These are phyloP conservation scores for Serendipita sp. DNA, from an alignment of 768 basidiomycete genomes.

Conservation along the genomic window DNA sequence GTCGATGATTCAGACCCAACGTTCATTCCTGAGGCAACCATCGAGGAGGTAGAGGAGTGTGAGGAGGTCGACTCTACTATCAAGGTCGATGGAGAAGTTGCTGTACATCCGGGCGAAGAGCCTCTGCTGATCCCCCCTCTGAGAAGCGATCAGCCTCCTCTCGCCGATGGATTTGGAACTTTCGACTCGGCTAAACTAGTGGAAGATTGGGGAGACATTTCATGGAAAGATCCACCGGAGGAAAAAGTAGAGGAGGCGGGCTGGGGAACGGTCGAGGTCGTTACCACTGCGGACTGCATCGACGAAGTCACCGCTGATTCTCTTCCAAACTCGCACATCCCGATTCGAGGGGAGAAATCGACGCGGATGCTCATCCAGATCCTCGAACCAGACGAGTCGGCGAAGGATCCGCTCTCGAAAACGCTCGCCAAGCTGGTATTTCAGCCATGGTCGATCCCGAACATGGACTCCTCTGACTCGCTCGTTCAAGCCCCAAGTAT, in stretches of 20 bases:
- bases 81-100: not conserved
- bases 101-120: too few species aligned
- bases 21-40: not conserved
- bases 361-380: conserved; percentile 40
- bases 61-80: not conserved
- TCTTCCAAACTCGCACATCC: conserved; percentile 26
- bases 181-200: conserved; percentile 3
- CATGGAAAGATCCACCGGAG: conserved; percentile 11
- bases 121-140: too few species aligned
- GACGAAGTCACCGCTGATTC: conserved; percentile 9
- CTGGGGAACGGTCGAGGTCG: conserved; percentile 11
- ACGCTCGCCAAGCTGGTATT: conserved; percentile 36
- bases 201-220: conserved; percentile 14
- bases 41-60: not conserved
- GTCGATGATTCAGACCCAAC: not conserved
- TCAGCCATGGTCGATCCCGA: conserved; percentile 36
- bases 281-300: conserved; percentile 12
- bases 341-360: conserved; percentile 51
- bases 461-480: conserved; percentile 22
- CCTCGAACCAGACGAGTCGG: conserved; percentile 22
- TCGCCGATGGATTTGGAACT: too few species aligned
- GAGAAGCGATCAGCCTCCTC: too few species aligned
- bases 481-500: conserved; percentile 23
- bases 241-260: conserved; percentile 7
- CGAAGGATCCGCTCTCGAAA: conserved; percentile 14